Conservation (phyloP, 2,329 filamentous ascomycete genomes). For the Metarhizium robertsii region DNA sequence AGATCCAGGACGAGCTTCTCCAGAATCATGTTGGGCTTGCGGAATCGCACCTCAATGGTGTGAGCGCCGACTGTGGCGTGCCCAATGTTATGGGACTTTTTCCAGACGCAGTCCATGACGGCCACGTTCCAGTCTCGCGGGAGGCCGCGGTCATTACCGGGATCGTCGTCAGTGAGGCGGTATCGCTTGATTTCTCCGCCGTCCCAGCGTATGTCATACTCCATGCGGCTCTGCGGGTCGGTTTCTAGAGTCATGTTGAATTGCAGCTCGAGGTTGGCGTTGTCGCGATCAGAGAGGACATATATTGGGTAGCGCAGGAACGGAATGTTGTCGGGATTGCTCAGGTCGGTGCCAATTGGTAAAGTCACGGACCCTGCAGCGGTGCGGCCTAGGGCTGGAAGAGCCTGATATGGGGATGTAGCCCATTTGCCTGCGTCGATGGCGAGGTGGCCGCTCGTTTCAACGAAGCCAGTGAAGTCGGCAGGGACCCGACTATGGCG, state of each 20-base stretch:
- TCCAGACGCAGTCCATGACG: slow-evolving; percentile 42
- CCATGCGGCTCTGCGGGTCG: slow-evolving; percentile 37
- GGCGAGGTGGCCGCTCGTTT: slow-evolving; percentile 23
- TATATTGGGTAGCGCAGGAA: slow-evolving; percentile 22
- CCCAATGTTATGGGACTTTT: slow-evolving; percentile 24
- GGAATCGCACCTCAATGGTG: slow-evolving; percentile 18
- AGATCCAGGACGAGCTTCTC: slow-evolving; percentile 28
- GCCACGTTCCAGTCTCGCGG: slow-evolving; percentile 39
- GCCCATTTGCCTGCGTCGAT: slow-evolving; percentile 21
- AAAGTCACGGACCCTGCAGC: slow-evolving; percentile 13
- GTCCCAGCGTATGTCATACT: slow-evolving; percentile 40
- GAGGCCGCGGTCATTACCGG: slow-evolving; percentile 21
- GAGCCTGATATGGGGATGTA: slow-evolving; percentile 15
- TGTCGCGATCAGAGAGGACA: slow-evolving; percentile 15
- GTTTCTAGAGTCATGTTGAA: slow-evolving; percentile 37
- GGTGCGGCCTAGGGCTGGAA: slow-evolving; percentile 21
- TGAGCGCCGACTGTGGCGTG: slow-evolving; percentile 16
- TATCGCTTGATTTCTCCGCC: slow-evolving; percentile 22
- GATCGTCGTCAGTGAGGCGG: slow-evolving; percentile 20
- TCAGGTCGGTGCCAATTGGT: slow-evolving; percentile 9
- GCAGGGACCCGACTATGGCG: slow-evolving; percentile 16
- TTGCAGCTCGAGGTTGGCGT: slow-evolving; percentile 21
- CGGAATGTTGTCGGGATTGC: slow-evolving; percentile 9
- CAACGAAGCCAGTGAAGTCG: slow-evolving; percentile 25
- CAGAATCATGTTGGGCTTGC: slow-evolving; percentile 24